Conservation (phyloP, 1,284 basidiomycete species). For the Vanrija humicola region DNA sequence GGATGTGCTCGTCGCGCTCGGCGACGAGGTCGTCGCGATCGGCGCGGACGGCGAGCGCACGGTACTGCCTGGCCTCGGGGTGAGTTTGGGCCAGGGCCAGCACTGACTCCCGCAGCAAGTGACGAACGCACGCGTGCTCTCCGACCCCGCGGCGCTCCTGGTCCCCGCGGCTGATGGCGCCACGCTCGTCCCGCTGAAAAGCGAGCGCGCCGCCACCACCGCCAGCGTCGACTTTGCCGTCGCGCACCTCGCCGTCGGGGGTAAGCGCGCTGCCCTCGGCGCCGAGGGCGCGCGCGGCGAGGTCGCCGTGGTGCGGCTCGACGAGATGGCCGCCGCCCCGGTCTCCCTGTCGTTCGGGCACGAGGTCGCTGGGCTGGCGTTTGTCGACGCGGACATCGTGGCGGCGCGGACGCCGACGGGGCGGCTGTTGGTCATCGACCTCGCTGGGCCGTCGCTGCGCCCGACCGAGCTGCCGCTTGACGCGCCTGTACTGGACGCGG, state of each 20-base stretch:
- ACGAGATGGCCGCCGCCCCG: constrained; percentile 3
- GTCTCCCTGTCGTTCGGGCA: constrained; percentile 11
- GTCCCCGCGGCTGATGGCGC: not conserved
- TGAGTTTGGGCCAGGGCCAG: no score
- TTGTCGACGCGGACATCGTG: constrained; percentile 17
- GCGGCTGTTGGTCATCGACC: constrained; percentile 11
- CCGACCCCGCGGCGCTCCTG: not conserved
- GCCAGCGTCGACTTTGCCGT: not conserved
- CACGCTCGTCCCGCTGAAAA: not conserved
- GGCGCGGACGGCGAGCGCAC: not conserved
- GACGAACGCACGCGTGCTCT: no score
- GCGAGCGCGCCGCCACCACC: no score
- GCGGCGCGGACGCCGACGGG: constrained; percentile 14
- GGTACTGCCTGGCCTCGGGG: not conserved
- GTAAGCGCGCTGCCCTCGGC: not conserved
- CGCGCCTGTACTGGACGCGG: constrained; percentile 12
- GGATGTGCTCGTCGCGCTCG: not conserved
- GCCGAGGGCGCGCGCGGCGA: not conserved
- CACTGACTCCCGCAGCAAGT: no score
- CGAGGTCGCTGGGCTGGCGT: constrained; percentile 12
- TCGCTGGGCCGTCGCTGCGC: not conserved
- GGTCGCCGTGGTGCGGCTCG: not conserved
- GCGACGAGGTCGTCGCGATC: constrained; percentile 1
- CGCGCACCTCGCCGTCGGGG: not conserved
- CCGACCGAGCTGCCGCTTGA: constrained; percentile 2